phyloP scores from a whole-genome alignment of 805 yeast genomes.

The Saccharomycopsis synnaedendra region DNA sequence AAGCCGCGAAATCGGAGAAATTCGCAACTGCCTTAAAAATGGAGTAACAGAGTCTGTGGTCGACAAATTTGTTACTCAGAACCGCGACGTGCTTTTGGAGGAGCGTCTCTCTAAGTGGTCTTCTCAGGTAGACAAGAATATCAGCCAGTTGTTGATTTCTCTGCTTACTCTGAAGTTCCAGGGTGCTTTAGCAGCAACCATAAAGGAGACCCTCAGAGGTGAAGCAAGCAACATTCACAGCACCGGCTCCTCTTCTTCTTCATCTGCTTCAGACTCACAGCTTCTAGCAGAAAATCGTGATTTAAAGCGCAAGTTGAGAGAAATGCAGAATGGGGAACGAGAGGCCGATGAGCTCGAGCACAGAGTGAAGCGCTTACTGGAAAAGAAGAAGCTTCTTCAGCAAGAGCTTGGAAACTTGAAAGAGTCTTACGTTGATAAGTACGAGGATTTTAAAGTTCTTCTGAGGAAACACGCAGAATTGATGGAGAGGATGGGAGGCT shows the following conservation, averaged over 20 bases:
- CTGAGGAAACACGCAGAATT: slow-evolving; percentile 4
- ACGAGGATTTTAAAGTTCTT: slow-evolving; percentile 5
- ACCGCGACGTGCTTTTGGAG: slow-evolving; percentile 3
- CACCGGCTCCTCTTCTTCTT: no score
- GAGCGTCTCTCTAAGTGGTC: slow-evolving; percentile 11
- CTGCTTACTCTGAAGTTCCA: slow-evolving; percentile 13
- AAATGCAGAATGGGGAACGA: no score
- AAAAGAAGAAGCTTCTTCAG: not conserved
- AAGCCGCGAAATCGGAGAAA: not conserved
- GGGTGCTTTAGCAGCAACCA: slow-evolving; percentile 4
- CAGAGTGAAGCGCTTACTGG: not conserved
- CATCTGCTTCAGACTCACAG: no score
- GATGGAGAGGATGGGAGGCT: not conserved
- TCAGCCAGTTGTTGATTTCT: slow-evolving; percentile 10
- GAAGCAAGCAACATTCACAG: not conserved
- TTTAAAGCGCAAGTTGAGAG: not conserved
- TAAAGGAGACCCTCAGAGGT: slow-evolving; percentile 1
- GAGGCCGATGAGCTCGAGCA: not conserved
- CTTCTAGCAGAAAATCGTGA: not conserved
- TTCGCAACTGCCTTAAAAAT: not conserved
- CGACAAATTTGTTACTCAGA: slow-evolving; percentile 11
- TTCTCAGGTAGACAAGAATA: slow-evolving; percentile 14
- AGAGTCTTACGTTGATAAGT: slow-evolving; percentile 3
- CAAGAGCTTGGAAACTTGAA: slow-evolving; percentile 5
- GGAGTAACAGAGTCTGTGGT: slow-evolving; percentile 3